Evolutionary conservation across 208 protist genomes (phyloP), one percentile per base, ranked within the genome.

Genomic region (Crithidia bombi): DNA sequence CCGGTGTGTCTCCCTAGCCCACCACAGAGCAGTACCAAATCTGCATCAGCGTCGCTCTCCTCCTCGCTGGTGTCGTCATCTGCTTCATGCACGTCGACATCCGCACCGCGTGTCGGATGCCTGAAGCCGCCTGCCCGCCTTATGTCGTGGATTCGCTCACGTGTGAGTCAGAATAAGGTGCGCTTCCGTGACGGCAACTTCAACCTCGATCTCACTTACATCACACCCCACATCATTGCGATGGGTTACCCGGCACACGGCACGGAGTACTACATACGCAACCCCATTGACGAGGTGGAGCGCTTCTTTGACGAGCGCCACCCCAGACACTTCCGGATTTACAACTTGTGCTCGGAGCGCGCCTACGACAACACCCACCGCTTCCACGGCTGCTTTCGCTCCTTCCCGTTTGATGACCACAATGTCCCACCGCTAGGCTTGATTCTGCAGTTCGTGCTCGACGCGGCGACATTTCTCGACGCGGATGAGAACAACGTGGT

Each of bases 391-490:
- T 71, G 50, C 71, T 97, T 63, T 59, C 69, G 78, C 35, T 59
- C 75, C 19, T 96, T 87, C 82, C 91, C 94, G 0, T 98, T 99
- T 73, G 95, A 98, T 64, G 98, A 99, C 82, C 98, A 99, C 83
- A 98, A 97, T 77, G 88, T 85, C 0, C 94, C 96, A 15, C 76
- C 85, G 17, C 80, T 98, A n/a, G 58, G 65, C 28, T 71, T 97
- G 35, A 97, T 98, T 23, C 25, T 59, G 10, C 65, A 81, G 26
- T 95, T 97, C 55, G 88, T 90, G 57, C 35, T 72, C 6, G 79
- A 85, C 63, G 83, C 86, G 33, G 49, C 70, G 0, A 54, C 74
- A 21, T 97, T 81, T 67, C 77, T 98, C 5, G 49, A 81, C 15
- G 50, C 69, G 26, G 64, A 96, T 72, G 43, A 65, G 38, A 58